Evolutionary conservation across 2,329 filamentous ascomycete genomes (phyloP).

Genomic region (Fusarium paranaense): DNA sequence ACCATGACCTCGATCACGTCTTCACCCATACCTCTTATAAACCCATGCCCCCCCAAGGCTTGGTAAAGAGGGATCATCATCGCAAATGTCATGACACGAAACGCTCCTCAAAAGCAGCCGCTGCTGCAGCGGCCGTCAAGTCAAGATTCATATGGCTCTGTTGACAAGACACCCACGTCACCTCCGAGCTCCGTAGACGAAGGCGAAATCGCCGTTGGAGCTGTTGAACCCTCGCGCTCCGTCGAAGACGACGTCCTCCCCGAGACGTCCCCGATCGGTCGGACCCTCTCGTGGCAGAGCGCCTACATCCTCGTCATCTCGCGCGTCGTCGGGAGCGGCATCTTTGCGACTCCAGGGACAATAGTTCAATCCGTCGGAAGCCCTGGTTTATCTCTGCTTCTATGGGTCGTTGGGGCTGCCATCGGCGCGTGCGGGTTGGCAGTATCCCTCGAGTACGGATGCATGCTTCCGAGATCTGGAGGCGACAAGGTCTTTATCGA

Average conservation of each 20-base stretch:
- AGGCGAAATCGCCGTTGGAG: neutral
- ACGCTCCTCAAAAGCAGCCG: slow-evolving; percentile 8
- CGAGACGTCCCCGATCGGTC: slow-evolving; percentile 67
- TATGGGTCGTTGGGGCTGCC: slow-evolving; percentile 73
- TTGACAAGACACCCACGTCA: neutral
- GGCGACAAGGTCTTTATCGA: slow-evolving; percentile 79
- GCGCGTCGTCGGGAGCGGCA: slow-evolving; percentile 76
- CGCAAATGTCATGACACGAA: slow-evolving; percentile 3
- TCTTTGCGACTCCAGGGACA: slow-evolving; percentile 77
- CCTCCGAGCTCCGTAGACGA: slow-evolving; percentile 20
- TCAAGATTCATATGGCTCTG: neutral
- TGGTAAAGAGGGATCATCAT: neutral
- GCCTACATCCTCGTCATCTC: slow-evolving; percentile 76
- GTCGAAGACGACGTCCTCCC: slow-evolving; percentile 70
- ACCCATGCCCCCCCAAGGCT: neutral
- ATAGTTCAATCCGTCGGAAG: slow-evolving; percentile 76
- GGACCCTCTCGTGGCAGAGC: slow-evolving; percentile 71
- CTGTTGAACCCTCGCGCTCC: slow-evolving; percentile 27
- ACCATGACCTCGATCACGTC: slow-evolving; percentile 7
- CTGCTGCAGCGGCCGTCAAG: slow-evolving; percentile 16
- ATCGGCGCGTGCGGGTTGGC: slow-evolving; percentile 71
- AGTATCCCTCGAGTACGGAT: slow-evolving; percentile 75
- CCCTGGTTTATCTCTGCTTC: slow-evolving; percentile 68
- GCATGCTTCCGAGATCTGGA: slow-evolving; percentile 76
- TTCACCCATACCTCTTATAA: neutral